Percentiles rank a stretch among this genome's conserved stretches.
These are phyloP conservation scores for Sporothrix luriei DNA, from an alignment of 2,329 filamentous ascomycete genomes.

Conservation along the genomic window DNA sequence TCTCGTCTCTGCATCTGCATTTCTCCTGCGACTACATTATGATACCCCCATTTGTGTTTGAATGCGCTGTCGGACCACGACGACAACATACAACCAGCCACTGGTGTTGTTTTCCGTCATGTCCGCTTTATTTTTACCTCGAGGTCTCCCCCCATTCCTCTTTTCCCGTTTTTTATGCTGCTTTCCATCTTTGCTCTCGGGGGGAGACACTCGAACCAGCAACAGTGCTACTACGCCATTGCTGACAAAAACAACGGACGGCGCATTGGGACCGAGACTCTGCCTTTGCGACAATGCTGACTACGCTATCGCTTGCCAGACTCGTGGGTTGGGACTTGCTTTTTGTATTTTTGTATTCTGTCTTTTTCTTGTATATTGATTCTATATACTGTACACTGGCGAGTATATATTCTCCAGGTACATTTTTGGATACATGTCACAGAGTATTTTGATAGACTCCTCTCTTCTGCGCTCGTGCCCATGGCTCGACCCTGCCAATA, in stretches of 20 bases:
- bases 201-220: conserved; percentile 48
- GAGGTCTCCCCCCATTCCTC: background rate
- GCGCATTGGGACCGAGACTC: conserved; percentile 45
- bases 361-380: no score
- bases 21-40: conserved; percentile 46
- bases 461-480: background rate
- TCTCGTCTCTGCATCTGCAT: conserved; percentile 36
- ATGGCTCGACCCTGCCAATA: conserved; percentile 9
- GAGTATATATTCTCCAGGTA: no score
- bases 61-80: conserved; percentile 51
- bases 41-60: conserved; percentile 59
- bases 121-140: conserved; percentile 14
- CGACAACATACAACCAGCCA: conserved; percentile 29
- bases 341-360: background rate
- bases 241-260: conserved; percentile 43
- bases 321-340: conserved; percentile 34
- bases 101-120: conserved; percentile 9
- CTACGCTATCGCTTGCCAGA: conserved; percentile 37
- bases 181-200: background rate
- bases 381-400: no score
- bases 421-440: background rate
- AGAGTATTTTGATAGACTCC: background rate
- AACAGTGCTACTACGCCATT: conserved; percentile 61
- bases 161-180: background rate
- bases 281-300: conserved; percentile 37